Conservation (phyloP, 2,329 filamentous ascomycete species). For the Exserohilum turcica region DNA sequence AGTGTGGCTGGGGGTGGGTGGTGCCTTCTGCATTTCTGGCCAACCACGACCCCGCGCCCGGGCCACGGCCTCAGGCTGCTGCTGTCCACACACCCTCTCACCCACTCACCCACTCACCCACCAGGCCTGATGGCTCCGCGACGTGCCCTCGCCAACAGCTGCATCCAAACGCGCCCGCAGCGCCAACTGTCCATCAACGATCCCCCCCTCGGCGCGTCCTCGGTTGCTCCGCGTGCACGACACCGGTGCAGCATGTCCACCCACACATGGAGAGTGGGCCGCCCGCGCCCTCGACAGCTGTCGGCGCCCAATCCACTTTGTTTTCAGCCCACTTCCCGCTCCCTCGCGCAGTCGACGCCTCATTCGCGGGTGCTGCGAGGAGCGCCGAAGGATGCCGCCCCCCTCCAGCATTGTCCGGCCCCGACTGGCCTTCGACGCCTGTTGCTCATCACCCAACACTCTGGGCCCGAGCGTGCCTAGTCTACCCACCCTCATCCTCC, state of each 20-base stretch:
- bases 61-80: neutral
- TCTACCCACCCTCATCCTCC: slow-evolving; percentile 5
- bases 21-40: slow-evolving; percentile 18
- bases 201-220: neutral
- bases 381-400: slow-evolving; percentile 9
- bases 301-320: slow-evolving; percentile 11
- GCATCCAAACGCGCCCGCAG: slow-evolving; percentile 5
- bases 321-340: neutral
- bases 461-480: slow-evolving; percentile 13
- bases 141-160: neutral
- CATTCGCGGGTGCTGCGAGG: slow-evolving; percentile 5
- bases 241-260: slow-evolving; percentile 3
- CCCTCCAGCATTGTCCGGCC: slow-evolving; percentile 6
- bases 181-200: neutral
- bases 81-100: too few species aligned
- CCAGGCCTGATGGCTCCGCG: neutral
- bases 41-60: slow-evolving; percentile 13
- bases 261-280: slow-evolving; percentile 2
- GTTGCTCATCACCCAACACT: slow-evolving; percentile 16
- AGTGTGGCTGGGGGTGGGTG: slow-evolving; percentile 35
- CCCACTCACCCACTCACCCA: neutral
- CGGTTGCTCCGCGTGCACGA: slow-evolving; percentile 2
- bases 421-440: slow-evolving; percentile 9
- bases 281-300: neutral
- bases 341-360: neutral